Base-by-base conservation (phyloP, 1,139 yeast species). In the Pichia sp. region DNA sequence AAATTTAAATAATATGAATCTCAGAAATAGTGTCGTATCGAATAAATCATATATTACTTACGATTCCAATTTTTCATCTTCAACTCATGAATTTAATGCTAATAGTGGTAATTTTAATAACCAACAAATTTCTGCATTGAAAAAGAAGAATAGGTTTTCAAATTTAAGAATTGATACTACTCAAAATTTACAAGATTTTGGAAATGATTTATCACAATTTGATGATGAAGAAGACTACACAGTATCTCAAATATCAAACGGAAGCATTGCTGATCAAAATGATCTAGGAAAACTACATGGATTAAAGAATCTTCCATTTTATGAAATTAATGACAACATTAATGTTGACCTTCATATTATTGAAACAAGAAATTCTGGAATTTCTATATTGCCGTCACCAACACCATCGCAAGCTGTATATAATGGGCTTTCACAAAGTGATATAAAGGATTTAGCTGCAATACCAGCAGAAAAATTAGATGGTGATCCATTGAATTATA, bases 401-500 rank as follows among this genome's bases (percentile, higher is more conserved):
- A 48, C 54, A 7, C 55, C 57, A 22, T 64, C 68, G 2, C 56
- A 62, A 15, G 53, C 66, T 30, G 69, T 70, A 7, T 79, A 78
- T 51, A 84, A 85, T 0, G 89, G 88, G 4, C 77, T 82, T 43
- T 77, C 84, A 49, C 74, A 73, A 47, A 72, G 72, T 46, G 83
- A 80, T 2, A 76, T 85, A 44, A 82, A 80, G 43, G 87, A 82
- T 58, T 71, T 86, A 46, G 90, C 92, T 0, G 83, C 84, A 3
- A 81, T 88, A 43, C 90, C 96, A 0, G 96, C 88, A 61, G 90
- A 83, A 50, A 71, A 82, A 0, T 70, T 76, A 42, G 78, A 74
- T 37, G 82, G 77, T 27, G 81, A 81, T 62, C 96, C 96, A 0
- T 71, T 89, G n/a, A 77, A 74, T 48, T 78, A 80, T 47, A 92